A percentile compares a stretch with the other conserved stretches of the same genome.
Evolutionary conservation across 2,329 filamentous ascomycete species (phyloP).

Genomic region (Talaromyces albobiverticillius): DNA sequence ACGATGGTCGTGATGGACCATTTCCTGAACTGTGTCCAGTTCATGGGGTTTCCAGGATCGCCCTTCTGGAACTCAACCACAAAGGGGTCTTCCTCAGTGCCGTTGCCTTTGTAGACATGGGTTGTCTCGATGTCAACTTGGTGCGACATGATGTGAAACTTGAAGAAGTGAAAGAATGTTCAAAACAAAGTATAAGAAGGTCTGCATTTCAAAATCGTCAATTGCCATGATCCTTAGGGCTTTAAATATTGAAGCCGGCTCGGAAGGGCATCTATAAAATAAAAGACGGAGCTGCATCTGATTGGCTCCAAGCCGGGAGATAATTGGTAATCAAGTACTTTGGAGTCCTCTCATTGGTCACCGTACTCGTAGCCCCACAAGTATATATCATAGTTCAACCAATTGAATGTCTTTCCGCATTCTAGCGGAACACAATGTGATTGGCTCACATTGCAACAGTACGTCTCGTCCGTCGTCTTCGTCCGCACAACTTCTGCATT

Average conservation of each 20-base stretch:
- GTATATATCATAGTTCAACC: too few species aligned
- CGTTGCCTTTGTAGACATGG: constrained; percentile 31
- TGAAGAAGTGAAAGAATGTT: not conserved
- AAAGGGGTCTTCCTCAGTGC: constrained; percentile 42
- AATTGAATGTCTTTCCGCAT: not conserved
- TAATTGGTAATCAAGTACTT: too few species aligned
- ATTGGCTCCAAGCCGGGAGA: not conserved
- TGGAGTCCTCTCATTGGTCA: too few species aligned
- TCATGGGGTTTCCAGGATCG: constrained; percentile 42
- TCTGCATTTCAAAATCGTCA: not conserved
- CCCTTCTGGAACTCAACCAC: constrained; percentile 40
- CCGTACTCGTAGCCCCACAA: too few species aligned
- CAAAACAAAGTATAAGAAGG: too few species aligned
- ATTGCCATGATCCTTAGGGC: not conserved
- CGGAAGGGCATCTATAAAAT: not conserved
- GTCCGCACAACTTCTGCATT: too few species aligned
- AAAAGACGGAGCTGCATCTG: not conserved
- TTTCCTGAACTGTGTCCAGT: constrained; percentile 32
- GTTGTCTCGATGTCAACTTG: not conserved
- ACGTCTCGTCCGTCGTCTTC: too few species aligned
- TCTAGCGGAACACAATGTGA: not conserved
- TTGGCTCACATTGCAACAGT: not conserved
- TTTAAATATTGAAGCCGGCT: not conserved
- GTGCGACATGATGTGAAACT: not conserved
- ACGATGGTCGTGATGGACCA: constrained; percentile 39